Percentiles rank a stretch among this genome's conserved stretches.
These are phyloP conservation scores for Nannochloris sp. DNA, from an alignment of 139 green algal genomes.

Conservation along the genomic window DNA sequence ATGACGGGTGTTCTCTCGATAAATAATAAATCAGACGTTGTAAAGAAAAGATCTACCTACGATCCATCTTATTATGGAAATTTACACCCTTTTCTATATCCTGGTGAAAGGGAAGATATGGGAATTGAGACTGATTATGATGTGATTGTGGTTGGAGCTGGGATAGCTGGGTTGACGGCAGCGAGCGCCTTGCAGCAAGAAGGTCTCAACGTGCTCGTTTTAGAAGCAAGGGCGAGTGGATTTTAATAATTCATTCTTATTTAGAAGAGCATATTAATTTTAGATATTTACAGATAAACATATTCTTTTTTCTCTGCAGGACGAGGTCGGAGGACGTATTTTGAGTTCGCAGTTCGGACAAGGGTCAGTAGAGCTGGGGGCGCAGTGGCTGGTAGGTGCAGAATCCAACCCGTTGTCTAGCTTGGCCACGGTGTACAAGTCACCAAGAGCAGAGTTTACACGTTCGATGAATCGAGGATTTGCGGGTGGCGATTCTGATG, in stretches of 20 bases:
- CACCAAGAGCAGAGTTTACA: neutral
- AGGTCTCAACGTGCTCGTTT: neutral
- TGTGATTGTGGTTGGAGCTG: conserved; percentile 2
- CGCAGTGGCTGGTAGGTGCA: conserved; percentile 1
- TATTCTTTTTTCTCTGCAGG: neutral
- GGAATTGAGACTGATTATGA: neutral
- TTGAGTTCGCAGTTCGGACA: neutral
- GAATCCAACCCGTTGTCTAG: neutral
- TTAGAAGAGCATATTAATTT: neutral
- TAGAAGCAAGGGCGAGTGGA: neutral
- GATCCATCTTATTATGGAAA: neutral
- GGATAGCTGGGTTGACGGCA: conserved; percentile 2
- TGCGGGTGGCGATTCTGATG: no score
- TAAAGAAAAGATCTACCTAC: no score
- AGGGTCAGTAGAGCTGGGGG: neutral
- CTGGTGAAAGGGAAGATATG: neutral
- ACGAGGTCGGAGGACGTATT: neutral
- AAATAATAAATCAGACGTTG: neutral
- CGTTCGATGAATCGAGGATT: no score
- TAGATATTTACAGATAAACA: neutral
- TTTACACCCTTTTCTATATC: neutral
- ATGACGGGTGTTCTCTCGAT: neutral
- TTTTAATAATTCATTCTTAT: no score
- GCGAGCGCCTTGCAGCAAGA: neutral
- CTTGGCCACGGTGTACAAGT: neutral